These are phyloP conservation scores for Venturia pyrina DNA, from an alignment of 2,329 filamentous ascomycete species.

Conservation along the genomic window DNA sequence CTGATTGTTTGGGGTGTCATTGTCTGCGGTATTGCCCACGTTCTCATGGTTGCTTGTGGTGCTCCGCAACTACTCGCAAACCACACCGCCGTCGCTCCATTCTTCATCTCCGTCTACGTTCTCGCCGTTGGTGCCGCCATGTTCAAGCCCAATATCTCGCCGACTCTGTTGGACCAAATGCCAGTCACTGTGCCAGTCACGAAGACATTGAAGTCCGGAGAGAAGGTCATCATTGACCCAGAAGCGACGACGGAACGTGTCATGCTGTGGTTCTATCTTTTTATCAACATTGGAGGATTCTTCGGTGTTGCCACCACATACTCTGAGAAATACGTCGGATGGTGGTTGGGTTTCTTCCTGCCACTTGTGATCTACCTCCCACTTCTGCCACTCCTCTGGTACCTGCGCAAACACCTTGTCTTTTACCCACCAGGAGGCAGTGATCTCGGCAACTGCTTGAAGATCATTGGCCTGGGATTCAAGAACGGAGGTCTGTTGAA, in stretches of 20 bases:
- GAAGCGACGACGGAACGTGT: constrained; percentile 32
- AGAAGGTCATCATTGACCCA: constrained; percentile 38
- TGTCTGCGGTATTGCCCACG: constrained; percentile 21
- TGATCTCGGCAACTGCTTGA: constrained; percentile 36
- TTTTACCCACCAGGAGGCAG: constrained; percentile 37
- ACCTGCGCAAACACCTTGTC: constrained; percentile 15
- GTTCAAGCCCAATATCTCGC: constrained; percentile 34
- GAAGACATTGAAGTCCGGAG: constrained; percentile 32
- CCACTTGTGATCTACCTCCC: constrained; percentile 15
- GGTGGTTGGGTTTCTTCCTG: constrained; percentile 29
- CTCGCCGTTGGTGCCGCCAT: constrained; percentile 17
- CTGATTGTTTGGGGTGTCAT: constrained; percentile 30
- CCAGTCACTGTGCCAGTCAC: constrained; percentile 31
- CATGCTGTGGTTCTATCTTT: constrained; percentile 27
- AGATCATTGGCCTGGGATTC: constrained; percentile 31
- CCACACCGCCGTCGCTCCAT: constrained; percentile 3
- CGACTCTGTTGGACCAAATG: constrained; percentile 36
- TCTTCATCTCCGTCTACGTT: constrained; percentile 7
- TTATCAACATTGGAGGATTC: constrained; percentile 24
- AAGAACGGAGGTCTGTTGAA: constrained; percentile 25
- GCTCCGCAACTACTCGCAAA: constrained; percentile 15
- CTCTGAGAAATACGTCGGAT: constrained; percentile 31
- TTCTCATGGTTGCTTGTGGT: constrained; percentile 19
- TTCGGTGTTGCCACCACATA: constrained; percentile 30
- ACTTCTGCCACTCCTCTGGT: not conserved